Conservation (phyloP, 805 yeast species). For the Zygotorulaspora sp. region DNA sequence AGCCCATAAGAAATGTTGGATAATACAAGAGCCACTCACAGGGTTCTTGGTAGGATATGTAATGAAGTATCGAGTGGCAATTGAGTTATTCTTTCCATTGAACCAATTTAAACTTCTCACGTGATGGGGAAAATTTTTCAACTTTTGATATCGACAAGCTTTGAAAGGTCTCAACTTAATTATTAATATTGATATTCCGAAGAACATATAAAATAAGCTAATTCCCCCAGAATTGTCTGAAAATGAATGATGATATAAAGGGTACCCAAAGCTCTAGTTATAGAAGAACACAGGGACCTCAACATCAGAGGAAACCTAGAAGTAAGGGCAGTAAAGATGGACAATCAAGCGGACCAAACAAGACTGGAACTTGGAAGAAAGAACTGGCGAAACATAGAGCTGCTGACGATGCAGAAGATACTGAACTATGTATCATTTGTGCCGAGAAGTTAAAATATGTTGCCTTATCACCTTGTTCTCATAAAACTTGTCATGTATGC, state of each 20-base stretch:
- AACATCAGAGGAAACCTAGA: neutral
- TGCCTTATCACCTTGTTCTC: conserved; percentile 79
- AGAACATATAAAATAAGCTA: too few species aligned
- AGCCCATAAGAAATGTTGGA: too few species aligned
- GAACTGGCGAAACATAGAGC: conserved; percentile 1
- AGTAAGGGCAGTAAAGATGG: neutral
- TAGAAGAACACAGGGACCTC: conserved; percentile 24
- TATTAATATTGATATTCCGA: too few species aligned
- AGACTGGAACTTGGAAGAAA: conserved; percentile 4
- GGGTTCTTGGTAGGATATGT: too few species aligned
- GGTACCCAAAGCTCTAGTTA: conserved; percentile 4
- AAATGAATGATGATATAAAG: neutral
- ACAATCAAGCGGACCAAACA: neutral
- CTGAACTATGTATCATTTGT: conserved; percentile 70
- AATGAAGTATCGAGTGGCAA: too few species aligned
- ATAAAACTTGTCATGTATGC: conserved; percentile 78
- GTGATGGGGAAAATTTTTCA: conserved; percentile 1
- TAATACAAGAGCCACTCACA: too few species aligned
- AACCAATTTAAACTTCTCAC: too few species aligned
- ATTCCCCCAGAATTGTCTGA: neutral
- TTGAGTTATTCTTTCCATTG: too few species aligned
- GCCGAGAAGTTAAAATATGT: conserved; percentile 63
- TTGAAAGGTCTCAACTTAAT: too few species aligned
- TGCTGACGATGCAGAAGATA: conserved; percentile 25
- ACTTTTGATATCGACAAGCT: too few species aligned